A percentile compares a stretch with the other conserved stretches of the same genome.
Conservation (phyloP, 768 basidiomycete species). For the Boletus edulis region DNA sequence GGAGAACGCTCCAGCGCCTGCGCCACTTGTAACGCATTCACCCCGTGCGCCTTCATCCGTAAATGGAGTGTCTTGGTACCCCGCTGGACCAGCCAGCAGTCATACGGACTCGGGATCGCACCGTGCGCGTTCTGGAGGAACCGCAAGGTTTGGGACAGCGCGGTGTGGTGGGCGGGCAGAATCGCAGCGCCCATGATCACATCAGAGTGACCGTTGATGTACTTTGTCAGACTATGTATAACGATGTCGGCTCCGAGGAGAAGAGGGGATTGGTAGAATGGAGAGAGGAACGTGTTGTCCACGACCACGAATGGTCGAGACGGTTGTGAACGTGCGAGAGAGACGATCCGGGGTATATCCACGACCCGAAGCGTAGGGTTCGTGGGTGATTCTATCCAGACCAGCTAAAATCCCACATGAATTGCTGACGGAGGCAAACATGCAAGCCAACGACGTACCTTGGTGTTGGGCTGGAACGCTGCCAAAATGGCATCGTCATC, state of each 20-base stretch:
- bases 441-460: conserved; percentile 42
- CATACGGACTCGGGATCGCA: conserved; percentile 80
- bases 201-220: conserved; percentile 92
- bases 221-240: conserved; percentile 83
- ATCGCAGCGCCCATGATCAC: conserved; percentile 87
- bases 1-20: conserved; percentile 50
- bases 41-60: conserved; percentile 83
- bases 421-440: not conserved
- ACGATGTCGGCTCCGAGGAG: conserved; percentile 84
- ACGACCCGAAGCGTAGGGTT: conserved; percentile 91
- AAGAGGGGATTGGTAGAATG: conserved; percentile 87
- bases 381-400: conserved; percentile 95
- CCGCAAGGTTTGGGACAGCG: conserved; percentile 54
- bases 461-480: conserved; percentile 75
- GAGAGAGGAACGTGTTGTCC: conserved; percentile 94
- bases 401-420: conserved; percentile 46
- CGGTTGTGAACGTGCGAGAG: conserved; percentile 61
- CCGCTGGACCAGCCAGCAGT: conserved; percentile 87
- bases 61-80: conserved; percentile 90
- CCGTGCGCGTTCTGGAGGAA: conserved; percentile 92
- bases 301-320: conserved; percentile 77
- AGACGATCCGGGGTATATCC: conserved; percentile 69
- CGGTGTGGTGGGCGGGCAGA: conserved; percentile 53
- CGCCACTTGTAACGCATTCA: conserved; percentile 78
- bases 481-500: conserved; percentile 62